Evolutionary conservation across 164 flowering plant species (phyloP).

Genomic region (Litsea cubeba): DNA sequence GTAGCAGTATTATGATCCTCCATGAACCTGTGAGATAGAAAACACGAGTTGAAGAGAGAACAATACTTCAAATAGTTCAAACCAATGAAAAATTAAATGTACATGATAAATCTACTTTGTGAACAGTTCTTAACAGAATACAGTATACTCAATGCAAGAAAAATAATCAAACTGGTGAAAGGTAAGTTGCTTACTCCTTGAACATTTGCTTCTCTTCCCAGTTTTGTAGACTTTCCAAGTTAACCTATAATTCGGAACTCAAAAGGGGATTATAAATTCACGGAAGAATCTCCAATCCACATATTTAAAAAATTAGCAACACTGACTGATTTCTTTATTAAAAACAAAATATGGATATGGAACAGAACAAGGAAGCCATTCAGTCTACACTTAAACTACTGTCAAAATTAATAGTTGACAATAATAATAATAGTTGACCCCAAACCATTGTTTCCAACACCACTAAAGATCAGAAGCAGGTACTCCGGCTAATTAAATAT

Average conservation of each 20-base stretch:
- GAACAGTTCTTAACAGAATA: neutral
- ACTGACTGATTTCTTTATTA: neutral
- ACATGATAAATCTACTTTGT: neutral
- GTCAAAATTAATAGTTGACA: too few relatives aligned
- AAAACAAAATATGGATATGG: neutral
- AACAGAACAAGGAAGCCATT: neutral
- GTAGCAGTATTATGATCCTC: slow-evolving; percentile 99
- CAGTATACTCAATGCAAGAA: slow-evolving; percentile 3
- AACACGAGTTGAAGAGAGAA: neutral
- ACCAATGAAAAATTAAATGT: neutral
- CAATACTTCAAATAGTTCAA: neutral
- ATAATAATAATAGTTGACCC: too few relatives aligned
- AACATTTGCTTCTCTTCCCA: slow-evolving; percentile 99
- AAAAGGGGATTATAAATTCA: slow-evolving; percentile 4
- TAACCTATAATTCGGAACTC: slow-evolving; percentile 46
- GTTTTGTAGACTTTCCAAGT: slow-evolving; percentile 77
- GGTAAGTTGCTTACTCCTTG: slow-evolving; percentile 53
- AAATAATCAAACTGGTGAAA: neutral
- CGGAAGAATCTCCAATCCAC: slow-evolving; percentile 1
- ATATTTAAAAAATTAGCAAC: neutral
- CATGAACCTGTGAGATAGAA: slow-evolving; percentile 67
- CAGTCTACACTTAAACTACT: neutral
- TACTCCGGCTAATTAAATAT: too few relatives aligned
- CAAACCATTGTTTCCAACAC: too few relatives aligned
- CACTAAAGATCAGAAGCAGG: too few relatives aligned